Evolutionary conservation across 2,329 filamentous ascomycete species (phyloP).

Genomic region (Colletotrichum gigasporum): DNA sequence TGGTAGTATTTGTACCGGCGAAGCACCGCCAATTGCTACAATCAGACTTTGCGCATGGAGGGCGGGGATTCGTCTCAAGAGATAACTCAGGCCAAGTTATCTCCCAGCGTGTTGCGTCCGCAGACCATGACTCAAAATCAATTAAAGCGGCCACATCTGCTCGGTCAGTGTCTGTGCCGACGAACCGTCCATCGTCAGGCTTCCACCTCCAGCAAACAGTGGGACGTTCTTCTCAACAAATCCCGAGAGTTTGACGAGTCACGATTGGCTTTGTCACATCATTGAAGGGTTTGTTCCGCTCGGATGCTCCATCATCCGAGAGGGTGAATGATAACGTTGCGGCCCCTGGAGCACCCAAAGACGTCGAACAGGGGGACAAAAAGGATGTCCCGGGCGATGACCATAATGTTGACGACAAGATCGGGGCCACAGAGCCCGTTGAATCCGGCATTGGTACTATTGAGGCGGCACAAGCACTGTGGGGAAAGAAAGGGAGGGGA

Average conservation of each 20-base stretch:
- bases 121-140: conserved; percentile 2
- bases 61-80: conserved; percentile 7
- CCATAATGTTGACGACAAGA: background rate
- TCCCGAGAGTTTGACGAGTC: background rate
- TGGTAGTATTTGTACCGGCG: background rate
- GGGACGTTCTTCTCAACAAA: background rate
- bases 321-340: background rate
- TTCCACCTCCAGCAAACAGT: background rate
- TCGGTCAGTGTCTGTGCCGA: background rate
- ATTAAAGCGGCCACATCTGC: background rate
- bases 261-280: background rate
- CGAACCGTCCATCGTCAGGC: background rate
- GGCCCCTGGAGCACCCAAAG: background rate
- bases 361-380: background rate
- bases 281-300: background rate
- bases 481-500: conserved; percentile 15
- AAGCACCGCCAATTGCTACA: background rate
- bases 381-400: background rate
- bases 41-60: background rate
- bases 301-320: background rate
- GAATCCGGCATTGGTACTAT: conserved; percentile 14
- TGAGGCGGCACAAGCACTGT: conserved; percentile 5
- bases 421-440: background rate
- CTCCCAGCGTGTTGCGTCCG: background rate
- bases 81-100: background rate